Evolutionary conservation across 345 rosid genomes (phyloP).

Genomic region (Raphanus sativus): DNA sequence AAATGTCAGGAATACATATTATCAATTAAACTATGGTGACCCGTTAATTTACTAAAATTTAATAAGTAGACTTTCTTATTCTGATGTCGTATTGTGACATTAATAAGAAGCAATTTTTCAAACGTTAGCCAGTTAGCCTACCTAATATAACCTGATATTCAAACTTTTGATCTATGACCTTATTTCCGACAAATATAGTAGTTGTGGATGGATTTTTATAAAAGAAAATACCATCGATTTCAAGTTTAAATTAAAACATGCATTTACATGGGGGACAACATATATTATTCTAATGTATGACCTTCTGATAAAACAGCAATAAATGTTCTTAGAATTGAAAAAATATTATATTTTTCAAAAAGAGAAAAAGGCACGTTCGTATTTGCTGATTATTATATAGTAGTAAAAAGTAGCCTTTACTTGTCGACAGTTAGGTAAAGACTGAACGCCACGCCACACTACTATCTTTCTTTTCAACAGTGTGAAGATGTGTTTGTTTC

Average conservation of each 20-base stretch:
- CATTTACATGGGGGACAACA: not conserved
- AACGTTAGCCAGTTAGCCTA: constrained; percentile 12
- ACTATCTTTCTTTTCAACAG: not conserved
- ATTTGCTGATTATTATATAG: constrained; percentile 15
- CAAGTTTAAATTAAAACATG: not conserved
- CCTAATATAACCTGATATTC: constrained; percentile 8
- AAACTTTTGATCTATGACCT: constrained; percentile 8
- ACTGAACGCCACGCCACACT: constrained; percentile 10
- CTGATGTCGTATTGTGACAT: constrained; percentile 8
- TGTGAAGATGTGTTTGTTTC: constrained; percentile 18
- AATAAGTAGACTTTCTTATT: not conserved
- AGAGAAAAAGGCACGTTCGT: constrained; percentile 22
- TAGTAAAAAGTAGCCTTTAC: constrained; percentile 24
- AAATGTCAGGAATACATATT: no score
- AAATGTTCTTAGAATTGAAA: not conserved
- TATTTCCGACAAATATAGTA: not conserved
- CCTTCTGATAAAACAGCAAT: constrained; percentile 4
- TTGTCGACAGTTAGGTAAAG: constrained; percentile 35
- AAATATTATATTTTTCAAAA: not conserved
- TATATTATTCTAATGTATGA: not conserved
- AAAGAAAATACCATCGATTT: not conserved
- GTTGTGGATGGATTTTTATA: not conserved
- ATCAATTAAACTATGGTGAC: no score
- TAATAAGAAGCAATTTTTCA: constrained; percentile 9
- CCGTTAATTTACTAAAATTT: not conserved